A percentile compares a stretch with the other conserved stretches of the same genome.
phyloP scores from a whole-genome alignment of 2,329 filamentous ascomycete species.

The Periconia digitata region DNA sequence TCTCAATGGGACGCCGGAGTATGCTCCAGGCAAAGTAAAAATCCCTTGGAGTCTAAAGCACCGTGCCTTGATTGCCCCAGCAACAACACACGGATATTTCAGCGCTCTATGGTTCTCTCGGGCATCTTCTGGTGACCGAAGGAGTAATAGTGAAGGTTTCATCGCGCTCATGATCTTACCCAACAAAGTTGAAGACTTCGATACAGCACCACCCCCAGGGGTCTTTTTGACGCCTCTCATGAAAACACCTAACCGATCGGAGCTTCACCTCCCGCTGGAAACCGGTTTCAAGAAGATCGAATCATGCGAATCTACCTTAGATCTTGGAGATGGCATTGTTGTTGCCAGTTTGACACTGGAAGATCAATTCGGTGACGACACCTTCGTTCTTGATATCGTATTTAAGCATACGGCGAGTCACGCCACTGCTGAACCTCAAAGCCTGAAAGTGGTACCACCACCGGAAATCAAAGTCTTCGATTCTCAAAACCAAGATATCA shows the following conservation, averaged over 20 bases:
- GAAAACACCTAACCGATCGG: neutral
- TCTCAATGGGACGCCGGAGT: neutral
- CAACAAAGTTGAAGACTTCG: neutral
- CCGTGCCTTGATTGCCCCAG: neutral
- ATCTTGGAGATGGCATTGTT: neutral
- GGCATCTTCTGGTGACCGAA: neutral
- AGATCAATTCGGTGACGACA: neutral
- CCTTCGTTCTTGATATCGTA: neutral
- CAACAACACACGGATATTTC: neutral
- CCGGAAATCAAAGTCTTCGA: neutral
- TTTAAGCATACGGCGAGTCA: neutral
- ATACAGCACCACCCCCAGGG: neutral
- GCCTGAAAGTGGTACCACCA: neutral
- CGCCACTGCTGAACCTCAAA: no score
- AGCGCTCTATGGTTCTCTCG: neutral
- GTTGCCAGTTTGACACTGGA: neutral
- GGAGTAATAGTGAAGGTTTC: neutral
- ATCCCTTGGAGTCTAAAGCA: neutral
- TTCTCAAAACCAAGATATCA: neutral
- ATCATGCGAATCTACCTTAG: neutral
- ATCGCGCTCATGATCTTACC: neutral
- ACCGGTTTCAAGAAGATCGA: neutral
- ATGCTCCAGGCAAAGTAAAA: neutral
- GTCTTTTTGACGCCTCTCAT: neutral
- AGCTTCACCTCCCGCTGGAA: neutral